phyloP scores from a whole-genome alignment of 352 stramenopile species.

The Globisporangium acanthophoron region DNA sequence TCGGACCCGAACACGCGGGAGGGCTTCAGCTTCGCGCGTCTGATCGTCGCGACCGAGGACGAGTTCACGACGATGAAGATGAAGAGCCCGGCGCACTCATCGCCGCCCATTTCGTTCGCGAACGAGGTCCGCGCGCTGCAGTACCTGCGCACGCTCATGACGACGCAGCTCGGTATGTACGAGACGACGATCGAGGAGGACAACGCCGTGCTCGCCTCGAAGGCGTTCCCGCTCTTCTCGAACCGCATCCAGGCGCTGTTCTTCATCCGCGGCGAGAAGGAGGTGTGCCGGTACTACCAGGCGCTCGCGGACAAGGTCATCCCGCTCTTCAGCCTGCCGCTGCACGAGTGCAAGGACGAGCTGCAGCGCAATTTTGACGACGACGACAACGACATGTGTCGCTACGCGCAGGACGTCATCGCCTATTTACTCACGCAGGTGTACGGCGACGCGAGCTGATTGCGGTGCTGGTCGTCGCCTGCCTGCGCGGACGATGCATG shows the following conservation, averaged over 20 bases:
- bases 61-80: constrained; percentile 83
- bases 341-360: constrained; percentile 61
- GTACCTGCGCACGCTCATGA: constrained; percentile 73
- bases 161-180: constrained; percentile 76
- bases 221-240: constrained; percentile 75
- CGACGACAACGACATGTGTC: constrained; percentile 78
- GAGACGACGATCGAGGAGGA: constrained; percentile 85
- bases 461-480: neutral
- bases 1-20: constrained; percentile 84
- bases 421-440: constrained; percentile 86
- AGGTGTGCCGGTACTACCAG: constrained; percentile 82
- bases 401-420: constrained; percentile 85
- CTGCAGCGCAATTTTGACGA: constrained; percentile 68
- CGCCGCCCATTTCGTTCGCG: constrained; percentile 76
- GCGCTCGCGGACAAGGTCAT: constrained; percentile 77
- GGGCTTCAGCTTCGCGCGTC: constrained; percentile 76
- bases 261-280: constrained; percentile 87
- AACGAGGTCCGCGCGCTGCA: constrained; percentile 79
- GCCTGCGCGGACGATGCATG: neutral
- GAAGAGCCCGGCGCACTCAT: constrained; percentile 71
- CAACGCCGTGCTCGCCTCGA: constrained; percentile 74
- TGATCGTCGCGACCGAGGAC: constrained; percentile 81
- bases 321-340: constrained; percentile 74
- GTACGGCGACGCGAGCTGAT: constrained; percentile 59
- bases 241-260: constrained; percentile 87